Evolutionary conservation across 768 basidiomycete genomes (phyloP).

Genomic region (Coprinellus aureogranulatus): DNA sequence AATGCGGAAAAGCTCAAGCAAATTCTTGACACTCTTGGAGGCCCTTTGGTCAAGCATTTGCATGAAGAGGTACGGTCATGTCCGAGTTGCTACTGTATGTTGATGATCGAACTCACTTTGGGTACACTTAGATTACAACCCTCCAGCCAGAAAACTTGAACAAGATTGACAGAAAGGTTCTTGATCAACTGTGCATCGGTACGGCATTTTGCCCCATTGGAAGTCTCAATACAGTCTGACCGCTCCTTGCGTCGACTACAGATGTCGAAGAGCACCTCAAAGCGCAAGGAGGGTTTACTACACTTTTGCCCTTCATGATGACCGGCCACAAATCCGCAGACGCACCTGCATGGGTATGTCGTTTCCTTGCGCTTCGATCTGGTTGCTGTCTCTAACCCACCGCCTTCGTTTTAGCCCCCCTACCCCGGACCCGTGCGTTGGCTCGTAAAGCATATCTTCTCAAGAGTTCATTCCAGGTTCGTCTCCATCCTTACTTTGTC

Average conservation of each 20-base stretch:
- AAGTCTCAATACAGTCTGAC: too few relatives aligned
- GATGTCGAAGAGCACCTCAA: slow-evolving; percentile 22
- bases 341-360: slow-evolving; percentile 20
- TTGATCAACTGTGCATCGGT: slow-evolving; percentile 12
- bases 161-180: slow-evolving; percentile 10
- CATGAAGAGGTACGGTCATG: slow-evolving; percentile 23
- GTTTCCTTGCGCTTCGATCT: not conserved
- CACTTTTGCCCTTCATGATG: slow-evolving; percentile 18
- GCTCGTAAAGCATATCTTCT: slow-evolving; percentile 17
- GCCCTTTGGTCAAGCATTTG: slow-evolving; percentile 21
- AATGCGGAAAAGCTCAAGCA: slow-evolving; percentile 16
- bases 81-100: too few relatives aligned
- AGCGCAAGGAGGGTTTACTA: slow-evolving; percentile 8
- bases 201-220: too few relatives aligned
- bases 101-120: not conserved
- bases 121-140: slow-evolving; percentile 18
- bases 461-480: slow-evolving; percentile 14
- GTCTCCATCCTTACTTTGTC: not conserved
- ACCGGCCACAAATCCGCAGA: slow-evolving; percentile 19
- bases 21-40: slow-evolving; percentile 20
- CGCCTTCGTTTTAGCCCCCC: slow-evolving; percentile 13
- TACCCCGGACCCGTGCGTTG: slow-evolving; percentile 17
- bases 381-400: not conserved
- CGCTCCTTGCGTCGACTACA: too few relatives aligned
- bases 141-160: slow-evolving; percentile 16